Evolutionary conservation across 2,329 filamentous ascomycete genomes (phyloP).

Genomic region (Cladophialophora carrionii): DNA sequence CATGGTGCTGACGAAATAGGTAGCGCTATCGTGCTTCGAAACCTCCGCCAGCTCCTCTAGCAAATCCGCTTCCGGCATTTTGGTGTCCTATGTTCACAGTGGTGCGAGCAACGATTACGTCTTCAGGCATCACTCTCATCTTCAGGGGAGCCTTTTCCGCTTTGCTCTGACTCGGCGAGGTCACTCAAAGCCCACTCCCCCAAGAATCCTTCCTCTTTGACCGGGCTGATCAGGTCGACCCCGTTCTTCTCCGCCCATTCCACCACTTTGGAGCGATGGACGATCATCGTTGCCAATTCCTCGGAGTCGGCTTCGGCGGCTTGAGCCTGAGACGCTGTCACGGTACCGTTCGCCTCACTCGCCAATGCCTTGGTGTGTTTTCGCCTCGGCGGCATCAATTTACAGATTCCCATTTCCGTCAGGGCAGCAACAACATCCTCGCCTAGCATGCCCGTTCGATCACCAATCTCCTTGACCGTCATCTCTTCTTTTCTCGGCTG

Average conservation of each 20-base stretch:
- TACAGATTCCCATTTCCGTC: slow-evolving; percentile 75
- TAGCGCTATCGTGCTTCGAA: slow-evolving; percentile 9
- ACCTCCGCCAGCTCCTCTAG: background rate
- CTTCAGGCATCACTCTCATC: slow-evolving; percentile 13
- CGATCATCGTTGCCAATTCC: slow-evolving; percentile 46
- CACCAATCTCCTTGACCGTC: slow-evolving; percentile 71
- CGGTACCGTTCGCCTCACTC: slow-evolving; percentile 45
- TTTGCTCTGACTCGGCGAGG: slow-evolving; percentile 28
- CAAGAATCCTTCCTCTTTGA: slow-evolving; percentile 75
- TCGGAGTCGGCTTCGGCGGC: slow-evolving; percentile 36
- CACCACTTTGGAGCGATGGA: slow-evolving; percentile 63
- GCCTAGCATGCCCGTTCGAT: slow-evolving; percentile 77
- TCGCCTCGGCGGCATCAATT: slow-evolving; percentile 49
- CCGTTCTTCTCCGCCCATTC: slow-evolving; percentile 67
- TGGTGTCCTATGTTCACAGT: background rate
- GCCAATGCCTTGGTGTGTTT: slow-evolving; percentile 54
- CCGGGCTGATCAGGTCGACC: slow-evolving; percentile 66
- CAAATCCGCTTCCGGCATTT: background rate
- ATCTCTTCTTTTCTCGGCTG: slow-evolving; percentile 51
- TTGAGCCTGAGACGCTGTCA: slow-evolving; percentile 21
- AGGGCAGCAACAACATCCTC: slow-evolving; percentile 82
- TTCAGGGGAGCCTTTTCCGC: slow-evolving; percentile 15
- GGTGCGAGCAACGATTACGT: background rate
- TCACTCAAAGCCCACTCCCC: slow-evolving; percentile 61
- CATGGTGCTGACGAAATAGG: background rate